Evolutionary conservation across 208 protist species (phyloP).

Genomic region (Trypanosoma cruzi): DNA sequence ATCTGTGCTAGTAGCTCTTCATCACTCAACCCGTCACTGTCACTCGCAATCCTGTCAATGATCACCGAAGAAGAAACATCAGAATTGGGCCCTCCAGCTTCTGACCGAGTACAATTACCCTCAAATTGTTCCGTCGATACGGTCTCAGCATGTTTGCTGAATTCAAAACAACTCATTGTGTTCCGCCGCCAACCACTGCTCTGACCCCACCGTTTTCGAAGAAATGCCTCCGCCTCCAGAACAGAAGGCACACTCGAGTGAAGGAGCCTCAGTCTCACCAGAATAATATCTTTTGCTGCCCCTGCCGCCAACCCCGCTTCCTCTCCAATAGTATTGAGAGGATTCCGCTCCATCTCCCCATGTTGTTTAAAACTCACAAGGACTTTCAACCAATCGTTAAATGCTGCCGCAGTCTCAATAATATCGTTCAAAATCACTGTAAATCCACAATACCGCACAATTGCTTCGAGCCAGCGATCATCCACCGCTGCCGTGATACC

Average conservation of each 20-base stretch:
- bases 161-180: background rate
- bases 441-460: conserved; percentile 58
- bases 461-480: conserved; percentile 59
- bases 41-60: background rate
- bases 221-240: conserved; percentile 17
- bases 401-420: conserved; percentile 53
- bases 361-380: conserved; percentile 21
- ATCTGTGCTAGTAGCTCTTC: conserved; percentile 43
- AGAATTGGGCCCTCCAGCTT: background rate
- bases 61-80: background rate
- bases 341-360: conserved; percentile 10
- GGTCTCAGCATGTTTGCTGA: background rate
- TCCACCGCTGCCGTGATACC: conserved; percentile 27
- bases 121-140: no score
- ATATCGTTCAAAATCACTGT: conserved; percentile 64
- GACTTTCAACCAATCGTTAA: conserved; percentile 50
- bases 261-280: conserved; percentile 25
- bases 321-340: background rate
- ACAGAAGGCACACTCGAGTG: conserved; percentile 19
- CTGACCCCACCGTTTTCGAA: conserved; percentile 16
- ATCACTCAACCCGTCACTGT: conserved; percentile 5
- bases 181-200: background rate
- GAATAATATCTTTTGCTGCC: background rate
- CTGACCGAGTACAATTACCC: background rate
- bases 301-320: background rate